A percentile compares a stretch with the other conserved stretches of the same genome.
Conservation (phyloP, 768 basidiomycete species). For the Boletus subparvulus region DNA sequence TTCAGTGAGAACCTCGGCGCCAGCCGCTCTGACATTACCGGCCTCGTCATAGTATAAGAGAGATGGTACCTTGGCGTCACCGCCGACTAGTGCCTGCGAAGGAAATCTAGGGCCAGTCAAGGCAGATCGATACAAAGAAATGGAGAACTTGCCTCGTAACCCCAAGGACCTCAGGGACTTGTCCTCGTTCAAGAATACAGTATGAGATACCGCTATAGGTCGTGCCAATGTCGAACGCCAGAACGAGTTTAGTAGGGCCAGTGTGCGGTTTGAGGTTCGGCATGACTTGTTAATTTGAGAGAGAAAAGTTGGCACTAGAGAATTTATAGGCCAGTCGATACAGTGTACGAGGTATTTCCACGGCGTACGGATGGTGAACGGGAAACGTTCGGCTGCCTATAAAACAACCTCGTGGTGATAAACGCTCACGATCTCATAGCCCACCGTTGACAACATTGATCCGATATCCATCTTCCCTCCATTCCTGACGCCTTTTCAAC, state of each 20-base stretch:
- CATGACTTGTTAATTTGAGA: slow-evolving; percentile 1
- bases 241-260: slow-evolving; percentile 33
- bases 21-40: slow-evolving; percentile 37
- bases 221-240: slow-evolving; percentile 50
- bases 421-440: not conserved
- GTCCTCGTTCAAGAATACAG: slow-evolving; percentile 11
- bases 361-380: not conserved
- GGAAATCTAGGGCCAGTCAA: slow-evolving; percentile 36
- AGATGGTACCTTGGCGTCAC: slow-evolving; percentile 46
- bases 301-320: not conserved
- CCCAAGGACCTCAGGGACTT: slow-evolving; percentile 12
- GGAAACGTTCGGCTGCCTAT: not conserved
- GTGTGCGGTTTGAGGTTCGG: not conserved
- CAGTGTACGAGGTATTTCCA: not conserved
- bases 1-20: slow-evolving; percentile 39
- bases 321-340: not conserved
- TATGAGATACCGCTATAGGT: slow-evolving; percentile 48
- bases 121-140: not conserved
- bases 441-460: too few species aligned
- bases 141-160: slow-evolving; percentile 4
- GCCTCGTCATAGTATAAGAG: slow-evolving; percentile 42
- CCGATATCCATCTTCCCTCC: not conserved
- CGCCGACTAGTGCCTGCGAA: slow-evolving; percentile 35
- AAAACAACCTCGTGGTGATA: not conserved
- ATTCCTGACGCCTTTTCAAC: not conserved